Base-by-base conservation (phyloP, 2,329 filamentous ascomycete genomes). In the Myriosclerotinia duriaeana region DNA sequence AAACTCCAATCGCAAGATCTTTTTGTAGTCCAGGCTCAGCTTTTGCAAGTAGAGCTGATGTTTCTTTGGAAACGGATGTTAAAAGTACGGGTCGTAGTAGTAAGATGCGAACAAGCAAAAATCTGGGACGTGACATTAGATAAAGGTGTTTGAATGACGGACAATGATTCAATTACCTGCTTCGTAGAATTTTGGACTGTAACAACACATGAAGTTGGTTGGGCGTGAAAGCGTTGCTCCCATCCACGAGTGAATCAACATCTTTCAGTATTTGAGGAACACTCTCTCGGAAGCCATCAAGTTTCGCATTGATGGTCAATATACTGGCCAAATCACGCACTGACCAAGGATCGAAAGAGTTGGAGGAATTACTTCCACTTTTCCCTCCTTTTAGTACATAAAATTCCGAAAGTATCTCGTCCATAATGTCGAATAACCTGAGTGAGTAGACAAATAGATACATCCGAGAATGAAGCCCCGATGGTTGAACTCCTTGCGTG, bases 401-500 rank as follows among this genome's bases (percentile, higher is more conserved):
- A 46, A 67, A 67, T 7, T 59, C 53, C 1, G 60, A 53, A 46
- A 71, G 54, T 46, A 72, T 66, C 6, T 71, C 66, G 34, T 68
- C 66, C 54, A 69, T 58, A 17, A 76, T 68, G 1, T 71, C 67
- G 11, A 71, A 68, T 9, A 73, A 63, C 20, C 70, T 66, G 0
- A 70, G 50, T 0, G 72, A 71, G 42, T 71, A 71, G 3, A 71
- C 56, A 30, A 73, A 71, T 5, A 72, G 56, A 4, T 65, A 71
- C n/a, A 77, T 55, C 1, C 69, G 69, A 1, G 76, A 76, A 5
- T 71, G 71, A 0, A 68, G 40, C 0, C 65, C 44, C 0, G 48
- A 48, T 3, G 71, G 74, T 42, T 78, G 75, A 1, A 15, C 30
- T 12, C 70, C 75, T 58, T 76, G 71, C 3, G 62, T 64, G 1